phyloP scores from a whole-genome alignment of 139 green algal genomes.

The Closterium sp. region DNA sequence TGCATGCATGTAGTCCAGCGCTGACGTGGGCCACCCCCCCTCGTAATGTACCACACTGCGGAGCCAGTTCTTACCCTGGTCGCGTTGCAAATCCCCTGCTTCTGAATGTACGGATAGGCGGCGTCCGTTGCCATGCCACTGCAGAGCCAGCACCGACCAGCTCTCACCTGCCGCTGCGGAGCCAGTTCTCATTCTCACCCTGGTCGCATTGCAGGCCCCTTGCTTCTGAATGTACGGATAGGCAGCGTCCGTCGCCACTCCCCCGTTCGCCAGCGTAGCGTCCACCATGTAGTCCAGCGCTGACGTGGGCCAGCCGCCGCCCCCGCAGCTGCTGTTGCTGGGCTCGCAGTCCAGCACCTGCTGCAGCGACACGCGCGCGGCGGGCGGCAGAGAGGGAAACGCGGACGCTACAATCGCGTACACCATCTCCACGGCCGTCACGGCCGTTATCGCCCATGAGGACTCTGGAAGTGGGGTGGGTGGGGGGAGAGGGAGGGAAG shows the following conservation, averaged over 20 bases:
- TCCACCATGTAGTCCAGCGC: background rate
- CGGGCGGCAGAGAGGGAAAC: background rate
- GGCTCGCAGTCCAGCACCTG: background rate
- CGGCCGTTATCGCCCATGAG: background rate
- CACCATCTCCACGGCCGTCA: background rate
- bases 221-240: background rate
- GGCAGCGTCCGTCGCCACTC: background rate
- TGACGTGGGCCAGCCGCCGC: background rate
- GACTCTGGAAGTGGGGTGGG: background rate
- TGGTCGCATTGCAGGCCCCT: background rate
- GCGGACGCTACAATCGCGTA: background rate
- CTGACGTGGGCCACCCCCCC: no score
- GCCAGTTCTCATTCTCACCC: background rate
- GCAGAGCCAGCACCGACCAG: no score
- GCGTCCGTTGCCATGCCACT: no score
- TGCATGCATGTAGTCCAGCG: no score
- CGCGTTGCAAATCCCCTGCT: no score
- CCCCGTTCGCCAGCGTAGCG: background rate
- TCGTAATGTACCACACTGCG: no score
- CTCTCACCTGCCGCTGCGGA: no score
- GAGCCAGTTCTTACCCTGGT: no score
- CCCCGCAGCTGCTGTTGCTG: background rate
- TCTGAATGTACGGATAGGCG: no score
- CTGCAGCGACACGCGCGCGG: background rate
- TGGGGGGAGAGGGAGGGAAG: background rate